Base-by-base conservation (phyloP, 495 filamentous ascomycete genomes). In the Penicillium canescens region DNA sequence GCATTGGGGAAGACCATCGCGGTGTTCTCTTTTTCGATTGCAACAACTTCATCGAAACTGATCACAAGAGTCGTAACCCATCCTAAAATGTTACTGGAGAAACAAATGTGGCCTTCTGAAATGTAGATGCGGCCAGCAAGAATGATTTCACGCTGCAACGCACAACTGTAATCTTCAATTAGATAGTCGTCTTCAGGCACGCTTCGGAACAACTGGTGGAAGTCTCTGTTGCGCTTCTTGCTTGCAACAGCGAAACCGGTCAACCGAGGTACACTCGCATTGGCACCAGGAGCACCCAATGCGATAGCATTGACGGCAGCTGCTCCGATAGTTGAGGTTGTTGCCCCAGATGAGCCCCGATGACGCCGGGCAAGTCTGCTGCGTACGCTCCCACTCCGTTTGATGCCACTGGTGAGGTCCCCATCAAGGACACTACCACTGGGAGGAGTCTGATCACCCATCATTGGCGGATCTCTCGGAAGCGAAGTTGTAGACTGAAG, bases 101-200 rank as follows among this genome's bases (percentile, higher is more conserved):
- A 99, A 74, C 94, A 99, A 34, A 99, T 86, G 59, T 99, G 92
- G 4, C 92, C 91, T 71, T 99, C 94, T 0, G 93, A 97, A 26
- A 99, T 87, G 62, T 99, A 99, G 12, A 99, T 81, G 36, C 94
- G 83, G 2, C 94, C 94, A 57, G 96, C 93, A 10, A 95, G 82
- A 40, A 99, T 86, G 52, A 99, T 99, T 65, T 99, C 94, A 46
- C 90, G 84, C 67, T 99, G 94, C 14, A 99, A 69, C 13, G 94
- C 94, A 64, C 92, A 96, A 64, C 95, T 96, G 67, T 97, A 99
- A 69, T 99, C 94, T 65, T 99, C 94, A 54, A 99, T 98, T 10
- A 99, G 78, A 58, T 94, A 97, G 67, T 99, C 94, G 59, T 98
- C 94, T 54, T 99, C 94, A 1, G 94, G 94, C 1, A 99, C 95